Conservation (phyloP, 371 early-diverging fungal species). For the Blastocladiella emersonii region DNA sequence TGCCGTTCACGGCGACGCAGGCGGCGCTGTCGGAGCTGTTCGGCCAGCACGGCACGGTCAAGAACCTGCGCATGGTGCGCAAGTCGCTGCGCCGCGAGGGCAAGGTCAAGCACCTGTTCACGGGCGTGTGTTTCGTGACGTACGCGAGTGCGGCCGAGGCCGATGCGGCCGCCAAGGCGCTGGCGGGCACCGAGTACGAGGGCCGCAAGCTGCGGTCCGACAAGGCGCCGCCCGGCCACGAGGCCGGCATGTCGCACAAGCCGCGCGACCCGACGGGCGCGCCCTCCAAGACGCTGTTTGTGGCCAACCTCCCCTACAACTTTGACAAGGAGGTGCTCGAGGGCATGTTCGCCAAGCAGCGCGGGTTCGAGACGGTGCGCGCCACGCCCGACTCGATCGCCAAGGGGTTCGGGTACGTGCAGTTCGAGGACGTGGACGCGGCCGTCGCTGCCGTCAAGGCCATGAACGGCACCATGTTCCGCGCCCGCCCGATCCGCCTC, state of each 20-base stretch:
- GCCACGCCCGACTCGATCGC: not conserved
- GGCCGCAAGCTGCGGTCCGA: not conserved
- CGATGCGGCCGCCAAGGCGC: not conserved
- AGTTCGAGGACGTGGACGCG: slow-evolving; percentile 18
- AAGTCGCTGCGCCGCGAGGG: not conserved
- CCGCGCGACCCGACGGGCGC: slow-evolving; percentile 13
- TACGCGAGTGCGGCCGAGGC: not conserved
- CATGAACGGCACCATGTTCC: slow-evolving; percentile 25
- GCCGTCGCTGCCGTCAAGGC: slow-evolving; percentile 24
- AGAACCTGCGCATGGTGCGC: not conserved
- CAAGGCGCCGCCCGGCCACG: not conserved
- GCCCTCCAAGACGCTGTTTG: slow-evolving; percentile 17
- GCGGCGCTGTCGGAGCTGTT: not conserved
- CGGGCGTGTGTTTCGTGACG: not conserved
- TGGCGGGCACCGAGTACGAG: not conserved
- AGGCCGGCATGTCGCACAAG: not conserved
- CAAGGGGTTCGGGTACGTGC: slow-evolving; percentile 25
- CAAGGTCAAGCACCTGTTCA: not conserved
- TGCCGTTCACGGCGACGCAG: not conserved
- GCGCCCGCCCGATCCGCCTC: slow-evolving; percentile 25
- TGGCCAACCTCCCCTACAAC: slow-evolving; percentile 26
- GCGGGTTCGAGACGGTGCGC: not conserved
- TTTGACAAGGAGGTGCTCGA: slow-evolving; percentile 10
- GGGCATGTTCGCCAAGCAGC: not conserved
- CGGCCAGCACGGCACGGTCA: not conserved